Percentiles rank a stretch among this genome's conserved stretches.
Conservation (phyloP, 345 rosid genomes). For the Dipteronia sinensis region DNA sequence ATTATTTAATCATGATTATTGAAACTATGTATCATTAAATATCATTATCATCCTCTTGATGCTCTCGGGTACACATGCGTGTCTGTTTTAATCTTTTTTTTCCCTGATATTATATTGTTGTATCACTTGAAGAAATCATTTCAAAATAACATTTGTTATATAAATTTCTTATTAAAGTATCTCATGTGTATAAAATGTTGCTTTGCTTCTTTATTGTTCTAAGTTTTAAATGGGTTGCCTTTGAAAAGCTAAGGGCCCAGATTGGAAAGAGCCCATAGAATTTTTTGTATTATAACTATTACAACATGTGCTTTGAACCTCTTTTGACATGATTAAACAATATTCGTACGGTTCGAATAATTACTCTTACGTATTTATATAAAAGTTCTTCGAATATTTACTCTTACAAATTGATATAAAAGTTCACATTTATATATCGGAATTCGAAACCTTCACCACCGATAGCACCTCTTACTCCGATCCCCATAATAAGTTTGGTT, state of each 20-base stretch:
- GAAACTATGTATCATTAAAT: background rate
- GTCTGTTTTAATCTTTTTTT: background rate
- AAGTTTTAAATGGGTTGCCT: background rate
- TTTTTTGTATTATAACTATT: no score
- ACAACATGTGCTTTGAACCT: rapidly evolving
- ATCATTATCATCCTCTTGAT: background rate
- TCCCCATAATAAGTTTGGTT: background rate
- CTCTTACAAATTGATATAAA: no score
- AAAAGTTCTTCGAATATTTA: no score
- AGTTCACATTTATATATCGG: no score
- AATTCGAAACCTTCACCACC: no score
- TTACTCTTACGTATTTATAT: no score
- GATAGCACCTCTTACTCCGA: no score
- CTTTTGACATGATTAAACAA: no score
- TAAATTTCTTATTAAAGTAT: background rate
- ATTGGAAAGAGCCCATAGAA: no score
- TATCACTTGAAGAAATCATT: background rate
- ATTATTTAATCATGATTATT: background rate
- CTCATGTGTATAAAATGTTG: background rate
- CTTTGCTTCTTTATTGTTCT: no score
- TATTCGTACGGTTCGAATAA: no score
- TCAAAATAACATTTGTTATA: background rate
- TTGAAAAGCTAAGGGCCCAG: background rate
- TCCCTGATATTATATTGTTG: background rate
- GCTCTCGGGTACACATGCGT: background rate